Evolutionary conservation across 1,284 basidiomycete species (phyloP).

Genomic region (Cryptococcus hybrid): DNA sequence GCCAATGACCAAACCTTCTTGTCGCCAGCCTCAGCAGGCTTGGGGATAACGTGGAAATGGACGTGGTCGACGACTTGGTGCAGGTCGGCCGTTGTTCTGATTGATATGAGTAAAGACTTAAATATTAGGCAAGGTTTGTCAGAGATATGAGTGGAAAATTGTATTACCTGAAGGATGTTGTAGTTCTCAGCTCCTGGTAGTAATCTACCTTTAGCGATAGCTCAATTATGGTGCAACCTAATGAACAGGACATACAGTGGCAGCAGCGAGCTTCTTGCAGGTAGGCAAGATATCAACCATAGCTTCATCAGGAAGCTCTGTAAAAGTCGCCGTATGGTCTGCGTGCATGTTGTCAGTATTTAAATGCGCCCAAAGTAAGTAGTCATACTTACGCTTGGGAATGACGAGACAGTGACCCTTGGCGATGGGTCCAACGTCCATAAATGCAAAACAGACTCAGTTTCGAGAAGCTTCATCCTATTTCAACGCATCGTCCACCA

Average conservation of each 20-base stretch:
- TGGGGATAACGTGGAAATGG: slow-evolving; percentile 86
- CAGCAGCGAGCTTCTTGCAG: slow-evolving; percentile 82
- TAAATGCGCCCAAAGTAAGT: neutral
- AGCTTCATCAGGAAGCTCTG: slow-evolving; percentile 77
- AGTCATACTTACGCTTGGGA: slow-evolving; percentile 59
- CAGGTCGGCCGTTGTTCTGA: too few species aligned
- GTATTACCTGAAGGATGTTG: slow-evolving; percentile 65
- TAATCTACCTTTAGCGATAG: too few species aligned
- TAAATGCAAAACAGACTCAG: slow-evolving; percentile 69
- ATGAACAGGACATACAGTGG: slow-evolving; percentile 51
- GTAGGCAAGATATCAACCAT: slow-evolving; percentile 71
- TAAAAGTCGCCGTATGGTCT: slow-evolving; percentile 77
- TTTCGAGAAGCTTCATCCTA: slow-evolving; percentile 80
- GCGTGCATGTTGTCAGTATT: neutral
- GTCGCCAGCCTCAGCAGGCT: slow-evolving; percentile 61
- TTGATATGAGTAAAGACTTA: too few species aligned
- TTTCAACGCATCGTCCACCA: neutral
- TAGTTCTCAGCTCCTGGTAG: slow-evolving; percentile 61
- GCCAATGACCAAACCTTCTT: slow-evolving; percentile 74
- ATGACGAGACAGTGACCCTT: slow-evolving; percentile 76
- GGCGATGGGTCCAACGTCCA: slow-evolving; percentile 85
- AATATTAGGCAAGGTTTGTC: too few species aligned
- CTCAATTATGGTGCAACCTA: too few species aligned
- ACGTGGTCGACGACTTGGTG: slow-evolving; percentile 77
- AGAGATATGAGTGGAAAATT: too few species aligned